These are phyloP conservation scores for Thinopyrum elongatum DNA, from an alignment of 176 grass and related monocot genomes.

Conservation along the genomic window DNA sequence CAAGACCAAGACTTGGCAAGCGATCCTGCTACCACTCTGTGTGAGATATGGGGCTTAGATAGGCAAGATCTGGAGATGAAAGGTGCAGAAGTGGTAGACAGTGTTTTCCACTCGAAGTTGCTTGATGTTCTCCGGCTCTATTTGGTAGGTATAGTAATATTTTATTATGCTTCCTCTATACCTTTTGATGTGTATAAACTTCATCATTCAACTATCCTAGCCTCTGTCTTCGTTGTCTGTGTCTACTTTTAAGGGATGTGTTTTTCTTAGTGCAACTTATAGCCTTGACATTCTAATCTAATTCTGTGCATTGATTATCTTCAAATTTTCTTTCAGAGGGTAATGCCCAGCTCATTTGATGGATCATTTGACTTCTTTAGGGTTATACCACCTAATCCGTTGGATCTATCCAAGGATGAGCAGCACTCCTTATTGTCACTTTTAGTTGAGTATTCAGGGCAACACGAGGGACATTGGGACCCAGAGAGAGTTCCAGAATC, in stretches of 20 bases:
- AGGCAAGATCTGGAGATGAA: slow-evolving; percentile 31
- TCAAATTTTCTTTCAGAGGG: slow-evolving; percentile 39
- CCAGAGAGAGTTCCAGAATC: slow-evolving; percentile 61
- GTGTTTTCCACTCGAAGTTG: slow-evolving; percentile 79
- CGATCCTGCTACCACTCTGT: slow-evolving; percentile 28
- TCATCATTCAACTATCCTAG: neutral
- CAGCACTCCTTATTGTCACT: slow-evolving; percentile 72
- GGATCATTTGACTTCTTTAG: slow-evolving; percentile 89
- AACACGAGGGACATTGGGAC: slow-evolving; percentile 42
- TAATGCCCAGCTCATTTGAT: slow-evolving; percentile 77
- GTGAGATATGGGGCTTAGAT: slow-evolving; percentile 78
- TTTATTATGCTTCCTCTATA: slow-evolving; percentile 19
- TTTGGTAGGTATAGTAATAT: slow-evolving; percentile 57
- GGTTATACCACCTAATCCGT: slow-evolving; percentile 61
- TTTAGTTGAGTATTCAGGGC: slow-evolving; percentile 60
- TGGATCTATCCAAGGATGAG: slow-evolving; percentile 65
- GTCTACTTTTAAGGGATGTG: neutral
- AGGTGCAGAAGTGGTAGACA: slow-evolving; percentile 41
- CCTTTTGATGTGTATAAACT: slow-evolving; percentile 12
- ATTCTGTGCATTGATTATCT: neutral
- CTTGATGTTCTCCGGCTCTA: slow-evolving; percentile 77
- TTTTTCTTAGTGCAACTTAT: neutral
- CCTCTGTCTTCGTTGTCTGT: slow-evolving; percentile 17
- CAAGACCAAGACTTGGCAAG: slow-evolving; percentile 36
- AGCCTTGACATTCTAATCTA: neutral